Base-by-base conservation (phyloP, 345 rosid genomes). In the Eucalyptus rudis region DNA sequence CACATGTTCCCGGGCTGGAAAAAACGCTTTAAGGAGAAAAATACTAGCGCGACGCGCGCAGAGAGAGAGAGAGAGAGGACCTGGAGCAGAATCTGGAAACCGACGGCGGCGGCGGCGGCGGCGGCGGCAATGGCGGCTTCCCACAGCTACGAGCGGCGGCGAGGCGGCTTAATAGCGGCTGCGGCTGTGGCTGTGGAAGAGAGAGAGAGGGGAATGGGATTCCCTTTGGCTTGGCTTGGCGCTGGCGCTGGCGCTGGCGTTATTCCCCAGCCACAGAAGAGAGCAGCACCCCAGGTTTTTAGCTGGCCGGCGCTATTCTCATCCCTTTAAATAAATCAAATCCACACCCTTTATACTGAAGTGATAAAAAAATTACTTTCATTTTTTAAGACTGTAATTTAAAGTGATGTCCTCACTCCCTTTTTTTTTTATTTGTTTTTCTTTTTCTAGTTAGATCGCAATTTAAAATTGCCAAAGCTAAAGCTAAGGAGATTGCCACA, bases 401-500 rank as follows among this genome's bases (percentile, higher is more conserved):
- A 19, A 52, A 52, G 58, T 8, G 58, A 52, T 52, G 25, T 3
- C 58, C 58, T 20, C 58, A 52, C 58, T 52, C 58, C 58, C 10
- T 19, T 15, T 51, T 14, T 17, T 51, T 7, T 51, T 7, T 17
- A 7, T 17, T 52, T 19, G 58, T 19, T 52, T 7, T 52, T 52
- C 0, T 52, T 7, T 52, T 52, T 20, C 58, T 20, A 52, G 10
- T 52, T 52, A 20, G 58, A 52, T 52, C 2, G 10, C 58, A 19
- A 52, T 52, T 52, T 52, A 52, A 52, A 52, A 52, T 52, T 52
- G 58, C 58, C 58, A 52, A 52, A 20, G 25, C 58, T 52, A 52
- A 52, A 8, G 25, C 25, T 52, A 52, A 52, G 25, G 58, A 52
- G 10, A 52, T 52, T 52, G 5, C 24, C 0, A 52, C 0, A 0